phyloP scores from a whole-genome alignment of 768 basidiomycete species.

The Mycena filopes region DNA sequence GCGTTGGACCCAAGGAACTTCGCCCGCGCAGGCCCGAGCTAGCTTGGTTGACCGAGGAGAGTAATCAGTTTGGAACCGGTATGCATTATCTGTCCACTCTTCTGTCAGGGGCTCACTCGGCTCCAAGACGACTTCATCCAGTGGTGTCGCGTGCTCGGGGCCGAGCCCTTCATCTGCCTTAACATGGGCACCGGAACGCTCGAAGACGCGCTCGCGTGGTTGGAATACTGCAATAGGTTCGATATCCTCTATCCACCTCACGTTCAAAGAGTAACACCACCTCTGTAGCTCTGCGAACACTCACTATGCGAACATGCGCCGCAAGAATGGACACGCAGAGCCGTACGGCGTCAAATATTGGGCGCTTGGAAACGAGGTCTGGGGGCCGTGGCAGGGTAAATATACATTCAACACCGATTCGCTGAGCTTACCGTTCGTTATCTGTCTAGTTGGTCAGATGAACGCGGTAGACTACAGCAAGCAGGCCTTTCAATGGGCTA shows the following conservation, averaged over 20 bases:
- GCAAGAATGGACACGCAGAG: conserved; percentile 66
- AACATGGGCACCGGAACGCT: conserved; percentile 75
- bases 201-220: conserved; percentile 68
- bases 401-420: neutral
- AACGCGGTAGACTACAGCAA: conserved; percentile 64
- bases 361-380: conserved; percentile 64
- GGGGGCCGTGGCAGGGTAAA: conserved; percentile 66
- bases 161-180: conserved; percentile 68
- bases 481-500: conserved; percentile 70
- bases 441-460: conserved; percentile 64
- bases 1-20: conserved; percentile 60
- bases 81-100: neutral
- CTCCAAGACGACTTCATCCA: conserved; percentile 61
- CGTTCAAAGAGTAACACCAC: neutral
- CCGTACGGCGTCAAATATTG: conserved; percentile 64
- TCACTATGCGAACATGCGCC: conserved; percentile 65
- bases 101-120: neutral
- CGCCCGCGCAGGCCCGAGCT: conserved; percentile 67
- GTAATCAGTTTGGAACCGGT: conserved; percentile 70
- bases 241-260: conserved; percentile 1
- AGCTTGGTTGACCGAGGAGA: conserved; percentile 69
- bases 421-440: neutral
- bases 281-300: conserved; percentile 49
- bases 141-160: conserved; percentile 61
- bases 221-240: conserved; percentile 72